Evolutionary conservation across 768 basidiomycete species (phyloP).

Genomic region (Suillus cothurnatus): DNA sequence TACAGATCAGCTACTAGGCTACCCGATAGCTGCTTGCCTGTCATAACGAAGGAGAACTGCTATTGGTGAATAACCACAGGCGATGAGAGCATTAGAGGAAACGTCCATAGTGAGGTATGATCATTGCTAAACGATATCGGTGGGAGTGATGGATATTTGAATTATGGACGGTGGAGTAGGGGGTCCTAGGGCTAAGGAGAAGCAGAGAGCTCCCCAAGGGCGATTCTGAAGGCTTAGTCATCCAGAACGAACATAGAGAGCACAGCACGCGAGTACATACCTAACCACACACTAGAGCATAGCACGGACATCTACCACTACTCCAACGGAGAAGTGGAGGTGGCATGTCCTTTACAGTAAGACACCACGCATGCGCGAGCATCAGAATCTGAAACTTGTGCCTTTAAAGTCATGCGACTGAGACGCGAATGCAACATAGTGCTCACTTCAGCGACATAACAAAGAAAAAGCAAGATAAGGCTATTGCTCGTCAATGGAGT

Average conservation of each 20-base stretch:
- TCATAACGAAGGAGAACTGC: not conserved
- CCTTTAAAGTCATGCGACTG: not conserved
- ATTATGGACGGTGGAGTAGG: not conserved
- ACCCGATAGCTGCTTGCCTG: not conserved
- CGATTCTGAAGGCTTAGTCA: too few relatives aligned
- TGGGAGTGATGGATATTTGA: not conserved
- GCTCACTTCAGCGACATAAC: not conserved
- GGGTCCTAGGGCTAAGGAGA: too few relatives aligned
- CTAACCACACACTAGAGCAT: too few relatives aligned
- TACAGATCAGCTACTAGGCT: not conserved
- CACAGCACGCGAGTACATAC: too few relatives aligned
- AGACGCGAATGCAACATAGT: not conserved
- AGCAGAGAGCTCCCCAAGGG: too few relatives aligned
- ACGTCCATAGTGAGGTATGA: not conserved
- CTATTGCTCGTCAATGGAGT: not conserved
- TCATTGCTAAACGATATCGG: not conserved
- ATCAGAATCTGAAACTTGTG: not conserved
- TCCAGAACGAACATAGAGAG: too few relatives aligned
- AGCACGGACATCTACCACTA: too few relatives aligned
- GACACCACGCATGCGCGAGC: too few relatives aligned
- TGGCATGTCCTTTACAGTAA: not conserved
- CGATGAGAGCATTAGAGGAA: not conserved
- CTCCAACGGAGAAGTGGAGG: not conserved
- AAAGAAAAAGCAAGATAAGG: not conserved
- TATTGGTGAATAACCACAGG: not conserved